Evolutionary conservation across 148 eudicot genomes (phyloP).

Genomic region (Amaranthus palmeri): DNA sequence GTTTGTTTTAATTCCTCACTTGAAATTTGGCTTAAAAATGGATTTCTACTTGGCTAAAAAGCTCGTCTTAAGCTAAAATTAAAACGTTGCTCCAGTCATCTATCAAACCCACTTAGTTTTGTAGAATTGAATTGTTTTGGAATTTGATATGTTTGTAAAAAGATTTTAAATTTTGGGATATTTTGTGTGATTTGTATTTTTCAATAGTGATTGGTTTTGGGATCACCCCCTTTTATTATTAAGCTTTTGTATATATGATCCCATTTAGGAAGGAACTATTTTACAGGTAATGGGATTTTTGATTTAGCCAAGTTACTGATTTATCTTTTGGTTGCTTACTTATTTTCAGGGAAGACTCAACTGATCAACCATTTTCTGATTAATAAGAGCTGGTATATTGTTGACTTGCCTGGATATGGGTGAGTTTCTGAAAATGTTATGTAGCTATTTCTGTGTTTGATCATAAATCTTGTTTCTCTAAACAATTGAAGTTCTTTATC

Average conservation of each 20-base stretch:
- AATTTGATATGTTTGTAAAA: background rate
- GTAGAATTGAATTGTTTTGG: background rate
- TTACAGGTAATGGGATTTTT: too few relatives aligned
- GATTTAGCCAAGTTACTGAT: too few relatives aligned
- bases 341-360: slow-evolving; percentile 86
- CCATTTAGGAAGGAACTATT: too few relatives aligned
- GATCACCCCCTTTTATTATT: background rate
- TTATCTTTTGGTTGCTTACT: slow-evolving; percentile 8
- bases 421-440: slow-evolving; percentile 28
- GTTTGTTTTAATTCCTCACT: slow-evolving; percentile 22
- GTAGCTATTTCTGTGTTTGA: background rate
- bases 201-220: too few relatives aligned
- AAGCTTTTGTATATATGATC: background rate
- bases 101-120: too few relatives aligned
- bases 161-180: background rate
- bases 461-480: too few relatives aligned
- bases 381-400: slow-evolving; percentile 86
- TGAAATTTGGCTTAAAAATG: background rate
- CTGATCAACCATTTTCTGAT: slow-evolving; percentile 91
- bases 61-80: too few relatives aligned
- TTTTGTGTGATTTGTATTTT: too few relatives aligned
- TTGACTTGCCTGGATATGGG: slow-evolving; percentile 99
- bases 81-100: too few relatives aligned
- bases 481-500: too few relatives aligned
- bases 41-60: background rate